phyloP scores from a whole-genome alignment of 192 early-diverging fungal species.

The Rhizoclosmatium globosum region DNA sequence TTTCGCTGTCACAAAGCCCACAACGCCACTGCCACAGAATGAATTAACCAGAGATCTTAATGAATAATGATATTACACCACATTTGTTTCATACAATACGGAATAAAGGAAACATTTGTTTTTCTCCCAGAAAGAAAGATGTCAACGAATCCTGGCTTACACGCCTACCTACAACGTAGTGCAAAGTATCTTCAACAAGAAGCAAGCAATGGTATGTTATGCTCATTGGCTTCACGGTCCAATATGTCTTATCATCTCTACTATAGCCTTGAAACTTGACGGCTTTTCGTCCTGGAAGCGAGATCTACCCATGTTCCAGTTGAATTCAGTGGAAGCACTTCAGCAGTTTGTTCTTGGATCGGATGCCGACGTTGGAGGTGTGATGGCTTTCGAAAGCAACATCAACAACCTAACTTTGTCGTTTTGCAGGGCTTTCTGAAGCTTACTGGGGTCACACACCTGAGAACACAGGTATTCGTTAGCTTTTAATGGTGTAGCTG shows the following conservation, averaged over 20 bases:
- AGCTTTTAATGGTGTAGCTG: neutral
- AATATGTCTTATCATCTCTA: neutral
- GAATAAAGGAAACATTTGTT: too few species aligned
- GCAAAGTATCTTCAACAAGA: constrained; percentile 5
- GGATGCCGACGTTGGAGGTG: constrained; percentile 93
- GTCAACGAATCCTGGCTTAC: neutral
- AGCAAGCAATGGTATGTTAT: constrained; percentile 16
- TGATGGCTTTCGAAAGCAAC: constrained; percentile 46
- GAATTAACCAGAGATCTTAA: too few species aligned
- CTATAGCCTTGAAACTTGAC: constrained; percentile 25
- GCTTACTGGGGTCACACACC: constrained; percentile 78
- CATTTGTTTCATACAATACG: too few species aligned
- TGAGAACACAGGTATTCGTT: constrained; percentile 60
- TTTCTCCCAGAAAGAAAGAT: too few species aligned
- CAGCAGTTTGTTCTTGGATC: constrained; percentile 82
- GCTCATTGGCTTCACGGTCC: neutral
- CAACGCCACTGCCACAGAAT: too few species aligned
- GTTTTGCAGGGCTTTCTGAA: constrained; percentile 67
- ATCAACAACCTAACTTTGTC: neutral
- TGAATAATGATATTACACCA: too few species aligned
- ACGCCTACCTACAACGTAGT: constrained; percentile 13
- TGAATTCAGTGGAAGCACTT: constrained; percentile 71
- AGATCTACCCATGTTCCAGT: constrained; percentile 73
- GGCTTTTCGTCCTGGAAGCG: constrained; percentile 63
- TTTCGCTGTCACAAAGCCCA: too few species aligned